phyloP scores from a whole-genome alignment of 1,284 basidiomycete genomes.

The Mycosarcoma mackinlayi region DNA sequence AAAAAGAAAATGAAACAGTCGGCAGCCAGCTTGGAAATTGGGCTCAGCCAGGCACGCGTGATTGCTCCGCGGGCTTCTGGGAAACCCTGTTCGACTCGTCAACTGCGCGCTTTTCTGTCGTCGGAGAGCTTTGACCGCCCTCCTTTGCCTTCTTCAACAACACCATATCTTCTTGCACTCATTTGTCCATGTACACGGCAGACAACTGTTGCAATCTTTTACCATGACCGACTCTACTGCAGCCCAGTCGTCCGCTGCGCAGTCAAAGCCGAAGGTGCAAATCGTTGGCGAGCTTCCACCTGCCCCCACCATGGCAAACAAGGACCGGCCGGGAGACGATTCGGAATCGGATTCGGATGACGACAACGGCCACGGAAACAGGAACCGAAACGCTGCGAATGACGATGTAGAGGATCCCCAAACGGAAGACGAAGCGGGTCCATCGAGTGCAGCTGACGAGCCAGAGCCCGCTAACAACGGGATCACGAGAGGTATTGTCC shows the following conservation, averaged over 20 bases:
- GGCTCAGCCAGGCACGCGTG: constrained; percentile 4
- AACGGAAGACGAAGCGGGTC: constrained; percentile 48
- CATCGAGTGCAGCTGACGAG: constrained; percentile 19
- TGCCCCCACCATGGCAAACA: constrained; percentile 19
- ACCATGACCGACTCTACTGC: constrained; percentile 14
- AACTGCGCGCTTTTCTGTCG: constrained; percentile 5
- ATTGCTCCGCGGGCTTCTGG: constrained; percentile 5
- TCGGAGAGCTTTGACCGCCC: constrained; percentile 21
- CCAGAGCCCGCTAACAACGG: constrained; percentile 29
- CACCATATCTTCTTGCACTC: not conserved
- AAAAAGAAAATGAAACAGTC: no score
- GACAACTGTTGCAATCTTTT: not conserved
- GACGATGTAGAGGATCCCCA: constrained; percentile 36
- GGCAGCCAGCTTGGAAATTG: not conserved
- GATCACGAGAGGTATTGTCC: constrained; percentile 33
- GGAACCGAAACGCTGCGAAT: not conserved
- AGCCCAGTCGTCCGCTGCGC: not conserved
- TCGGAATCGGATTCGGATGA: constrained; percentile 52
- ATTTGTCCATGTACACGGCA: not conserved
- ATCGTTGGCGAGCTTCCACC: constrained; percentile 41
- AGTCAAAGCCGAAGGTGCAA: constrained; percentile 16
- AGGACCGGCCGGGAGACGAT: constrained; percentile 18
- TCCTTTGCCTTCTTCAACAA: not conserved
- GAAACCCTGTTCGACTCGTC: no score
- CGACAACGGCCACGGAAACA: constrained; percentile 18